Evolutionary conservation across 495 filamentous ascomycete species (phyloP).

Genomic region (Aspergillus steynii): DNA sequence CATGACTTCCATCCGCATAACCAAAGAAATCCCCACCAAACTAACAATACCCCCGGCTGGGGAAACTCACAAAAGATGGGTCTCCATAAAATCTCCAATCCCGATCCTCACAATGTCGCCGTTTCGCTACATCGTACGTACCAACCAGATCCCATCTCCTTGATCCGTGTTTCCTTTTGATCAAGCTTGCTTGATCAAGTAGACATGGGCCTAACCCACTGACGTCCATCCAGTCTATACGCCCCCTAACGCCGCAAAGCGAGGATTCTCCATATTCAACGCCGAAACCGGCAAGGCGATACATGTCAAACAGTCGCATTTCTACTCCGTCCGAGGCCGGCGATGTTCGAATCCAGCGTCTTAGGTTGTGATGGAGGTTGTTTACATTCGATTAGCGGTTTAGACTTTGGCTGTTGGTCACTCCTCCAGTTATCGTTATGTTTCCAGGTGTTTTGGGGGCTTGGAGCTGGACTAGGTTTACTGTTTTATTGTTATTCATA

Average conservation of each 20-base stretch:
- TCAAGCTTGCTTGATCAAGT: constrained; percentile 5
- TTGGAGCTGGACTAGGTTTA: too few relatives aligned
- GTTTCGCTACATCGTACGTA: constrained; percentile 80
- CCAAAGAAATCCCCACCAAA: background rate
- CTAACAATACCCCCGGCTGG: background rate
- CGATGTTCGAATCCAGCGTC: constrained; percentile 2
- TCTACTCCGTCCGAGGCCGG: constrained; percentile 47
- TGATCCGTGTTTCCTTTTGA: background rate
- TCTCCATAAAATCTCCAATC: constrained; percentile 79
- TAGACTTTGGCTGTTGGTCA: background rate
- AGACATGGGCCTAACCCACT: background rate
- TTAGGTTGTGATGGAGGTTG: background rate
- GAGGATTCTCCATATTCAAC: constrained; percentile 74
- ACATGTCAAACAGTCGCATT: constrained; percentile 66
- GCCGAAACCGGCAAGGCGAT: constrained; percentile 68
- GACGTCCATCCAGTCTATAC: constrained; percentile 66
- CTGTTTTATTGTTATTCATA: background rate
- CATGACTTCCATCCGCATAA: background rate
- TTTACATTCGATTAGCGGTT: background rate
- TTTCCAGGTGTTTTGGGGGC: too few relatives aligned
- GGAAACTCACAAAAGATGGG: constrained; percentile 55
- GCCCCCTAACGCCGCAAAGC: constrained; percentile 78
- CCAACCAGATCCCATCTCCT: background rate
- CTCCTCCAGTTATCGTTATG: too few relatives aligned
- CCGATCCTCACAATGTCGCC: constrained; percentile 66